These are phyloP conservation scores for Cenchrus americanus DNA, from an alignment of 176 grass and related monocot species.

Conservation along the genomic window DNA sequence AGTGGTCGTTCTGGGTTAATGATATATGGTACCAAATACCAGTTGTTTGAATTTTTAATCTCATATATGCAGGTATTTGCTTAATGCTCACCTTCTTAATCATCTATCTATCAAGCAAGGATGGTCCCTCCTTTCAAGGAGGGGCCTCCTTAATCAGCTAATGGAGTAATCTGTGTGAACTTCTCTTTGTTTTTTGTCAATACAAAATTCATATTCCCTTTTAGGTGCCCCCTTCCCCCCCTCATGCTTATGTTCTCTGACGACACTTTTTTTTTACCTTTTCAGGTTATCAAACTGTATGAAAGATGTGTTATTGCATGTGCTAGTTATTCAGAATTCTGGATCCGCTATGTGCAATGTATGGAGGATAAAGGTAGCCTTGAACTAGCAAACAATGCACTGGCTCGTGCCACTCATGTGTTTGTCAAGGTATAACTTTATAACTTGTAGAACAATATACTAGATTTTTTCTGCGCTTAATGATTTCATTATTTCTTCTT, in stretches of 20 bases:
- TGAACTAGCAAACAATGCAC: constrained; percentile 95
- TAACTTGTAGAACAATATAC: neutral
- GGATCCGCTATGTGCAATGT: constrained; percentile 94
- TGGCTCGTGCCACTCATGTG: constrained; percentile 92
- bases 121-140: constrained; percentile 88
- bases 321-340: constrained; percentile 95
- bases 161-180: constrained; percentile 96
- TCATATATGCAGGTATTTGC: constrained; percentile 99
- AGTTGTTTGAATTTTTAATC: constrained; percentile 90
- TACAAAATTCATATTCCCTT: constrained; percentile 48
- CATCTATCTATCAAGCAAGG: constrained; percentile 97
- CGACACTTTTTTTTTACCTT: constrained; percentile 36
- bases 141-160: constrained; percentile 94
- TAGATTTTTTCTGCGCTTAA: neutral
- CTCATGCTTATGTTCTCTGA: constrained; percentile 44
- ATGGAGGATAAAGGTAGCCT: constrained; percentile 90
- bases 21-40: constrained; percentile 75
- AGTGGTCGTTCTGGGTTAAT: constrained; percentile 99
- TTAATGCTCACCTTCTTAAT: constrained; percentile 99
- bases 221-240: constrained; percentile 30
- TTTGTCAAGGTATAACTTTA: constrained; percentile 89
- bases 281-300: constrained; percentile 99
- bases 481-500: neutral
- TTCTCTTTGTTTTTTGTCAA: constrained; percentile 70
- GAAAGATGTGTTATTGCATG: constrained; percentile 97